These are phyloP conservation scores for Wallemia hederae DNA, from an alignment of 1,284 basidiomycete species.

Conservation along the genomic window DNA sequence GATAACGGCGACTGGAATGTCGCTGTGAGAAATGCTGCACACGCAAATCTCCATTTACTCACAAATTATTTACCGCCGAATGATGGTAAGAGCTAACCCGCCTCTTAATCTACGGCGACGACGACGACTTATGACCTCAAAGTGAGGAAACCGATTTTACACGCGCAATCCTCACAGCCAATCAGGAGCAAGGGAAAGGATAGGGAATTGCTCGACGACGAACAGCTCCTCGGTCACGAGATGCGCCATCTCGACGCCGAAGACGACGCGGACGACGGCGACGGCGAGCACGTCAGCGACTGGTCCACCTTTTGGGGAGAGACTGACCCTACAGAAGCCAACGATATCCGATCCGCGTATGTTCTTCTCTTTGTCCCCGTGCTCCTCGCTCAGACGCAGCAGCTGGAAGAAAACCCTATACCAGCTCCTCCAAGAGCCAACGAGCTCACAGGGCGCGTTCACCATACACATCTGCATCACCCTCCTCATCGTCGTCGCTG, in stretches of 20 bases:
- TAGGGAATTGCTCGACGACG: neutral
- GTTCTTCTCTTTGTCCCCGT: neutral
- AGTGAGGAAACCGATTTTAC: neutral
- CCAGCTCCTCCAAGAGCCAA: neutral
- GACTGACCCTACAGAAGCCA: neutral
- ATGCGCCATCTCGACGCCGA: neutral
- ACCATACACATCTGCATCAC: constrained; percentile 28
- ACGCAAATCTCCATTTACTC: neutral
- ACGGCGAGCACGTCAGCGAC: neutral
- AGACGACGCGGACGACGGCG: neutral
- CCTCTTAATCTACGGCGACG: no score
- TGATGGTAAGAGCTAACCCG: no score
- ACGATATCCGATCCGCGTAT: neutral
- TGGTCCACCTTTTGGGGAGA: neutral
- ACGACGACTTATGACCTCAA: neutral
- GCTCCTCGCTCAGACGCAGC: neutral
- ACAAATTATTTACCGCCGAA: neutral
- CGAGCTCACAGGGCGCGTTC: neutral
- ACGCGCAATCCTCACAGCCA: neutral
- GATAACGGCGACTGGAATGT: neutral
- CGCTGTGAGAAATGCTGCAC: neutral
- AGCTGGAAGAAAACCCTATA: neutral
- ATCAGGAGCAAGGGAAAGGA: neutral
- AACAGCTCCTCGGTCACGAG: neutral
- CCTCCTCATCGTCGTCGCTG: constrained; percentile 33